Evolutionary conservation across 83 land plant genomes (phyloP).

Genomic region (Diphasiastrum complanatum): DNA sequence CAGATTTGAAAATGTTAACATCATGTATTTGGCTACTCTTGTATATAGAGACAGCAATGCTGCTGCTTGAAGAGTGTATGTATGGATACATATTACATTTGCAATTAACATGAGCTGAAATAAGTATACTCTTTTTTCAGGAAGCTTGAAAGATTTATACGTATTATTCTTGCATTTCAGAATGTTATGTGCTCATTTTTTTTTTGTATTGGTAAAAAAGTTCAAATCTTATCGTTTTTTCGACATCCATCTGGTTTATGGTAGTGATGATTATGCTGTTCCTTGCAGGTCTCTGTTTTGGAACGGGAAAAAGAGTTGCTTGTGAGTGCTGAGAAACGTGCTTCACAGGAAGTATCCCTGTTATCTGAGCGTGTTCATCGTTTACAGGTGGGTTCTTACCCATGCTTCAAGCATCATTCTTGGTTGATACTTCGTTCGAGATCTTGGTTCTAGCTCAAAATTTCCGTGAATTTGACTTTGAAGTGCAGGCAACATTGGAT

Average conservation of each 20-base stretch:
- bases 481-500: conserved; percentile 57
- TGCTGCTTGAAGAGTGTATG: no score
- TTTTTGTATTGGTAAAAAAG: neutral
- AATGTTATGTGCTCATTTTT: neutral
- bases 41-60: no score
- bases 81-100: no score
- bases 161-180: conserved; percentile 5
- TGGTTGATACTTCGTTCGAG: neutral
- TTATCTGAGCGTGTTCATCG: conserved; percentile 70
- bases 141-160: no score
- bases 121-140: neutral
- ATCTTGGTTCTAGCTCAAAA: neutral
- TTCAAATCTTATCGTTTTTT: neutral
- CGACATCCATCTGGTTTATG: neutral
- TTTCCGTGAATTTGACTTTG: neutral
- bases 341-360: conserved; percentile 59
- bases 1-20: no score
- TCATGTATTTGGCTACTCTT: no score
- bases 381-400: conserved; percentile 72
- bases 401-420: no score
- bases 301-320: conserved; percentile 72
- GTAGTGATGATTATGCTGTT: neutral
- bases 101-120: no score
- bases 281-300: conserved; percentile 55
- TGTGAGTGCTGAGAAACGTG: conserved; percentile 63